These are phyloP conservation scores for Arxiozyma bovina DNA, from an alignment of 1,139 yeast species.

Conservation along the genomic window DNA sequence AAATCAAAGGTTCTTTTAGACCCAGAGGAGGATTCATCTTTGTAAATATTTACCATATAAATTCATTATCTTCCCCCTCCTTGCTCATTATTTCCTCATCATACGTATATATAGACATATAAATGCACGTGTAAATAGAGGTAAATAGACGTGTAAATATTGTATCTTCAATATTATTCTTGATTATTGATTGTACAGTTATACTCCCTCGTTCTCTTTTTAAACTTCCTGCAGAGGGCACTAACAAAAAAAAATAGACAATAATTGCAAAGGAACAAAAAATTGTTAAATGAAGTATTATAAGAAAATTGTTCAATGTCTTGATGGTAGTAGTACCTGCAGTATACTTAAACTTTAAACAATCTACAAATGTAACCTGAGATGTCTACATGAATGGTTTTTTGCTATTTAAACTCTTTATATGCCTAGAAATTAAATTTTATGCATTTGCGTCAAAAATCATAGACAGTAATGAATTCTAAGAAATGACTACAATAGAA, in stretches of 20 bases:
- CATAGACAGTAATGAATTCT: not conserved
- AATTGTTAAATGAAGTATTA: not conserved
- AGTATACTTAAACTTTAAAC: too few relatives aligned
- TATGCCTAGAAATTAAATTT: not conserved
- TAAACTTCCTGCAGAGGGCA: too few relatives aligned
- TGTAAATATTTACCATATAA: not conserved
- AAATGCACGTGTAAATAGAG: not conserved
- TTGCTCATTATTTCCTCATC: not conserved
- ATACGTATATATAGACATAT: not conserved
- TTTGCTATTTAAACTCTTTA: too few relatives aligned
- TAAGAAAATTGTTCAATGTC: too few relatives aligned
- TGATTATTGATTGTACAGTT: too few relatives aligned
- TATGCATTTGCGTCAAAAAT: not conserved
- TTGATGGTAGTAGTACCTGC: too few relatives aligned
- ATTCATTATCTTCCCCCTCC: not conserved
- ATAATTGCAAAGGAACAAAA: too few relatives aligned
- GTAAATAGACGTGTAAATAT: not conserved
- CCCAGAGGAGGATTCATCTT: not conserved
- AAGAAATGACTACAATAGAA: not conserved
- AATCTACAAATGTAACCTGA: too few relatives aligned
- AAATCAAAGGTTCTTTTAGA: slow-evolving; percentile 27
- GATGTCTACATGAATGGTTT: too few relatives aligned
- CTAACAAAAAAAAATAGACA: too few relatives aligned
- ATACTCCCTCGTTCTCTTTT: too few relatives aligned
- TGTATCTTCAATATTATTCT: too few relatives aligned